Percentiles rank a stretch among this genome's conserved stretches.
Evolutionary conservation across 805 yeast species (phyloP).

Genomic region (Helenozyma rhizophorensis): DNA sequence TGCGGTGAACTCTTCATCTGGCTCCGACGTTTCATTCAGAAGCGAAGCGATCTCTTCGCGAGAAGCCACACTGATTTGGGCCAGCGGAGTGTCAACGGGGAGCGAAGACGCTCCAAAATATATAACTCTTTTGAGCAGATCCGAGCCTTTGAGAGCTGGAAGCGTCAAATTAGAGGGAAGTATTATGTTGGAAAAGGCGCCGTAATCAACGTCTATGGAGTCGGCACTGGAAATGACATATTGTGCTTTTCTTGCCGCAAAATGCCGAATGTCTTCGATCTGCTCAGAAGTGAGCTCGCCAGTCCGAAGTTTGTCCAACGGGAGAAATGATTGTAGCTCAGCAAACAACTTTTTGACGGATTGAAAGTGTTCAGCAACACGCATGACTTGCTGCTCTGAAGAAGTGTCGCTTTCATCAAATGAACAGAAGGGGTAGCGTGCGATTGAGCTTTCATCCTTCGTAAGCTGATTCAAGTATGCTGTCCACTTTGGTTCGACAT

Average conservation of each 20-base stretch:
- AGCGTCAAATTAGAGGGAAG: neutral
- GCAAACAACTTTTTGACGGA: constrained; percentile 7
- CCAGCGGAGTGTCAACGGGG: too few relatives aligned
- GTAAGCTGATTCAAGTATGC: constrained; percentile 6
- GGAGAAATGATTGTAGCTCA: constrained; percentile 5
- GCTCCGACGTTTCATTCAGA: neutral
- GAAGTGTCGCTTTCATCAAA: neutral
- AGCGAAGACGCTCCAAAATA: too few relatives aligned
- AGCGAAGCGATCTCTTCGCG: constrained; percentile 2
- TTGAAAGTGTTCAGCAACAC: constrained; percentile 6
- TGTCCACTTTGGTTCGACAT: constrained; percentile 18
- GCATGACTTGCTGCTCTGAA: neutral
- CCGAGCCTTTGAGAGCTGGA: too few relatives aligned
- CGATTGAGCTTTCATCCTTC: neutral
- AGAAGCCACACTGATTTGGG: too few relatives aligned
- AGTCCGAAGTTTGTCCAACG: constrained; percentile 7
- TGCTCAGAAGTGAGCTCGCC: constrained; percentile 2
- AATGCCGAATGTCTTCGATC: constrained; percentile 6
- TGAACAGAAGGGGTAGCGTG: constrained; percentile 9
- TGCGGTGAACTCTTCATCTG: neutral
- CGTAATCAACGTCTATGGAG: too few relatives aligned
- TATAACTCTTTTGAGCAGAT: too few relatives aligned
- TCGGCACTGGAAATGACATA: constrained; percentile 3
- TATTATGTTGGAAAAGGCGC: neutral
- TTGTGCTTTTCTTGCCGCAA: neutral